A percentile compares a stretch with the other conserved stretches of the same genome.
Evolutionary conservation across 129 eudicot genomes (phyloP).

Genomic region (Lactuca sativa): DNA sequence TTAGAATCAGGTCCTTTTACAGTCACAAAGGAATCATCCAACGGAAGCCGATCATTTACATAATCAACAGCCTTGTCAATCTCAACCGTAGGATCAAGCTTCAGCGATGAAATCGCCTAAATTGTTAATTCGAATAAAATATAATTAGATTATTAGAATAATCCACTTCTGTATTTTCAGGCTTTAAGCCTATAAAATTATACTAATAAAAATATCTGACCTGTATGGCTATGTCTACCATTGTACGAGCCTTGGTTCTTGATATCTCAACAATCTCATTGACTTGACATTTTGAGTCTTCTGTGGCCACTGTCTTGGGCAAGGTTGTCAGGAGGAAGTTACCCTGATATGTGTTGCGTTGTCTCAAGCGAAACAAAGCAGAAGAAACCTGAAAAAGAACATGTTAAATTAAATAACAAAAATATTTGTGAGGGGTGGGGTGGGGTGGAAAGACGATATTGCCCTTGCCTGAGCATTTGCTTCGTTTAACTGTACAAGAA

Average conservation of each 20-base stretch:
- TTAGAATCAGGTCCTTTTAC: constrained; percentile 45
- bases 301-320: constrained; percentile 41
- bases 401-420: not conserved
- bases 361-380: constrained; percentile 72
- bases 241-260: constrained; percentile 63
- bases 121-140: not conserved
- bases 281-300: constrained; percentile 57
- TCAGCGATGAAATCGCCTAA: constrained; percentile 64
- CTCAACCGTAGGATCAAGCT: constrained; percentile 42
- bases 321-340: constrained; percentile 33
- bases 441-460: not conserved
- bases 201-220: constrained; percentile 32
- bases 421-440: not conserved
- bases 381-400: constrained; percentile 54
- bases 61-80: constrained; percentile 78
- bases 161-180: too few relatives aligned
- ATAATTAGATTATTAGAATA: constrained; percentile 4
- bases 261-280: constrained; percentile 82
- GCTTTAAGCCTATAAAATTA: too few relatives aligned
- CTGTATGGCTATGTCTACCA: constrained; percentile 89
- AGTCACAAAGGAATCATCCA: constrained; percentile 43
- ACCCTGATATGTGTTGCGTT: constrained; percentile 65
- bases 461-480: constrained; percentile 66
- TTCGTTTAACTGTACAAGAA: constrained; percentile 66
- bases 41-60: constrained; percentile 52